Conservation (phyloP, 441 rosid genomes). For the Adansonia gregorii region DNA sequence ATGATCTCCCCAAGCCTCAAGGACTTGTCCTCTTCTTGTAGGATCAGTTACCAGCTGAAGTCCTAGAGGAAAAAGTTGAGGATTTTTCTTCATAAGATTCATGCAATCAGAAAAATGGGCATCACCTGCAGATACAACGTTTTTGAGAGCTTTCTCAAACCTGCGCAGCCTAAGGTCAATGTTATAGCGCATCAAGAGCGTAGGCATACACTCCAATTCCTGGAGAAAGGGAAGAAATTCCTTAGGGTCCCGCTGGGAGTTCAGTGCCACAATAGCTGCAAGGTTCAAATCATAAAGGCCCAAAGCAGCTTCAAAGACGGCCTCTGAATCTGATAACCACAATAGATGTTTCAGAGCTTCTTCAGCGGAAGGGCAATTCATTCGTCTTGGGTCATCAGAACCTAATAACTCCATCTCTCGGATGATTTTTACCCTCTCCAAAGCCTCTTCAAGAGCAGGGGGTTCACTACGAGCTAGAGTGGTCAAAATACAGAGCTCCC, state of each 20-base stretch:
- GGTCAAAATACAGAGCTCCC: conserved; percentile 94
- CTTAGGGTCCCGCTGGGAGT: conserved; percentile 96
- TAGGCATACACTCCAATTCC: conserved; percentile 72
- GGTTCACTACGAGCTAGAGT: conserved; percentile 92
- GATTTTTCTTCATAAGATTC: conserved; percentile 76
- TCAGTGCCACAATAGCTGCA: conserved; percentile 95
- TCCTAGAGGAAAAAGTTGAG: conserved; percentile 82
- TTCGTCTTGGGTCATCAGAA: conserved; percentile 58
- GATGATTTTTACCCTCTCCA: conserved; percentile 79
- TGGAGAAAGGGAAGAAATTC: conserved; percentile 96
- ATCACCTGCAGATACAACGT: conserved; percentile 82
- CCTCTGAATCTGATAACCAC: conserved; percentile 90
- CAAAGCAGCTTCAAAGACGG: conserved; percentile 88
- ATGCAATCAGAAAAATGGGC: conserved; percentile 65
- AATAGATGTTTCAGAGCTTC: conserved; percentile 92
- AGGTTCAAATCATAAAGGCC: conserved; percentile 96
- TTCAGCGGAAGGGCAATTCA: conserved; percentile 80
- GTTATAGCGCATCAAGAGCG: conserved; percentile 71
- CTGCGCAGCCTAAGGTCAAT: conserved; percentile 79
- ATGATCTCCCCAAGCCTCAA: conserved; percentile 94
- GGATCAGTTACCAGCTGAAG: conserved; percentile 70
- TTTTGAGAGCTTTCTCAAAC: conserved; percentile 84
- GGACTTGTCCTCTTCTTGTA: conserved; percentile 58
- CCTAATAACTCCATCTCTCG: conserved; percentile 83
- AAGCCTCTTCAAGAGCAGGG: conserved; percentile 85